phyloP scores from a whole-genome alignment of 2,329 filamentous ascomycete genomes.

The Fusarium virguliforme region DNA sequence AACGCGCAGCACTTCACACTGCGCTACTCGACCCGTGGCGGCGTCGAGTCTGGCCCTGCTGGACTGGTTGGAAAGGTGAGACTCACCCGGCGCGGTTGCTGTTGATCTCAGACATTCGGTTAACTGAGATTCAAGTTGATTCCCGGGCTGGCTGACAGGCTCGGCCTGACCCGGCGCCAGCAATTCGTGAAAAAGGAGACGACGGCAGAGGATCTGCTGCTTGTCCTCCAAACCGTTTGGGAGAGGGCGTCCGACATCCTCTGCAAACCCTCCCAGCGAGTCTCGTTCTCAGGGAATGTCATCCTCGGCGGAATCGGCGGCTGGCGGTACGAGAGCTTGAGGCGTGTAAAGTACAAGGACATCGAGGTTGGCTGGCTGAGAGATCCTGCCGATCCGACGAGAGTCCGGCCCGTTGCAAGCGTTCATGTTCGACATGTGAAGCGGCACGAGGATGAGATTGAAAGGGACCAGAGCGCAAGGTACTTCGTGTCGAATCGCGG shows the following conservation, averaged over 20 bases:
- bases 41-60: conserved; percentile 3
- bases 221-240: conserved; percentile 4
- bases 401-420: background rate
- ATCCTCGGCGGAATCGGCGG: conserved; percentile 9
- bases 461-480: conserved; percentile 12
- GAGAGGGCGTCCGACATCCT: conserved; percentile 9
- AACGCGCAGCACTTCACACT: conserved; percentile 6
- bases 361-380: conserved; percentile 3
- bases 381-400: conserved; percentile 3
- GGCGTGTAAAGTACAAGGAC: conserved; percentile 1
- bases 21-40: conserved; percentile 9
- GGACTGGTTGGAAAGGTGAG: conserved; percentile 8
- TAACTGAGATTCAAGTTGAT: conserved; percentile 2
- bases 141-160: background rate
- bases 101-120: background rate
- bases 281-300: conserved; percentile 4
- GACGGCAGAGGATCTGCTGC: background rate
- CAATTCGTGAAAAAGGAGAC: conserved; percentile 10
- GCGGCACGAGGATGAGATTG: background rate
- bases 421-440: conserved; percentile 4
- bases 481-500: background rate
- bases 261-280: conserved; percentile 4
- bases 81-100: background rate
- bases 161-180: background rate
- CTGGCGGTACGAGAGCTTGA: conserved; percentile 12